Percentiles rank a stretch among this genome's conserved stretches.
phyloP scores from a whole-genome alignment of 2,329 filamentous ascomycete species.

The Podosphaera xanthii region DNA sequence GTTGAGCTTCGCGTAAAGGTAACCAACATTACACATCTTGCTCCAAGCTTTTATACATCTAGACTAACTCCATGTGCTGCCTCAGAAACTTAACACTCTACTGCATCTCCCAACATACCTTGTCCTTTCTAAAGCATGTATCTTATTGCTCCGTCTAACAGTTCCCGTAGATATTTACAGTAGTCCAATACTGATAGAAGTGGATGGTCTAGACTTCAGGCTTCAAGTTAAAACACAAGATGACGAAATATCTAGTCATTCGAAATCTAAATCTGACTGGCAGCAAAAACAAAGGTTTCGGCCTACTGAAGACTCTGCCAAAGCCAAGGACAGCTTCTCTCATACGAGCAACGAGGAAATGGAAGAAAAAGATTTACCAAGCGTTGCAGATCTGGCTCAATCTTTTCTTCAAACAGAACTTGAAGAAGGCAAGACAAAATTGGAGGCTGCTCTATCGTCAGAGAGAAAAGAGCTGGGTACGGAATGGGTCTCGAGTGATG shows the following conservation, averaged over 20 bases:
- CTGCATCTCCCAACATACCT: conserved; percentile 53
- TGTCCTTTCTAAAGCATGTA: conserved; percentile 48
- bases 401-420: conserved; percentile 59
- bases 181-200: conserved; percentile 59
- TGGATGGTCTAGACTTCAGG: conserved; percentile 58
- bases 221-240: conserved; percentile 26
- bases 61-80: conserved; percentile 5
- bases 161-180: conserved; percentile 75
- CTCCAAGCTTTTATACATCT: neutral
- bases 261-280: conserved; percentile 18
- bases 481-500: conserved; percentile 35
- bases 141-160: conserved; percentile 55
- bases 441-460: conserved; percentile 44
- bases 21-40: conserved; percentile 6
- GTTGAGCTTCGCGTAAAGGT: conserved; percentile 63
- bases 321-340: neutral
- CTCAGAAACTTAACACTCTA: conserved; percentile 54
- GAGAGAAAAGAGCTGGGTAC: conserved; percentile 39
- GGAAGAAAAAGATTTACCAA: conserved; percentile 29
- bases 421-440: conserved; percentile 36
- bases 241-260: conserved; percentile 3
- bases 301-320: neutral
- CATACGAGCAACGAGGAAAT: conserved; percentile 5
- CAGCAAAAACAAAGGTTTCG: conserved; percentile 13
- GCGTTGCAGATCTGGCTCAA: conserved; percentile 45